These are phyloP conservation scores for Buddleja alternifolia DNA, from an alignment of 257 asterid species.

Conservation along the genomic window DNA sequence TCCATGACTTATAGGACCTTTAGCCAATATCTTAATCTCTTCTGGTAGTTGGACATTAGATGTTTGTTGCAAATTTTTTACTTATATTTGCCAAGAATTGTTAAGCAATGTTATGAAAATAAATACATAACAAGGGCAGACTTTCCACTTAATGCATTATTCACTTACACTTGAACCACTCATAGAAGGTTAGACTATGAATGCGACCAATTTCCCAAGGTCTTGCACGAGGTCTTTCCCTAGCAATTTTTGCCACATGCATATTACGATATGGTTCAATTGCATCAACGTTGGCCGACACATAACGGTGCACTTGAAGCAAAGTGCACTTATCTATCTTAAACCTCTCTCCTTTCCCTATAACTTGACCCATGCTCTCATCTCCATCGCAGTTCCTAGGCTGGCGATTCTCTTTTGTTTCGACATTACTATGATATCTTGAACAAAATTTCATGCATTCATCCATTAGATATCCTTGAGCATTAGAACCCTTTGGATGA, in stretches of 20 bases:
- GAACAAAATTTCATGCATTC: constrained; percentile 29
- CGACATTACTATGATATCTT: constrained; percentile 1
- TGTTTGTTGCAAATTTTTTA: too few relatives aligned
- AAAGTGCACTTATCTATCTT: background rate
- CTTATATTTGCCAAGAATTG: too few relatives aligned
- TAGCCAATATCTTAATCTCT: background rate
- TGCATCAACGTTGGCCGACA: background rate
- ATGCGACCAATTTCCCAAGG: background rate
- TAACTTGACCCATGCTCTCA: background rate
- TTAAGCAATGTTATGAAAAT: too few relatives aligned
- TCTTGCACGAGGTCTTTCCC: background rate
- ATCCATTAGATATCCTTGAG: background rate
- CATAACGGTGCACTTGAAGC: too few relatives aligned
- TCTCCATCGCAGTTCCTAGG: background rate
- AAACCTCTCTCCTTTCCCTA: background rate
- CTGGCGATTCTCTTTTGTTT: background rate
- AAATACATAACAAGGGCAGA: too few relatives aligned
- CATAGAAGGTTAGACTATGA: background rate
- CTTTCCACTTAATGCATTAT: background rate
- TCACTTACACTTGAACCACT: constrained; percentile 18
- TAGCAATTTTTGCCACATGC: background rate
- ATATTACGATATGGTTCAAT: background rate
- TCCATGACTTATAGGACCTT: background rate
- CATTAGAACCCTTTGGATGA: too few relatives aligned
- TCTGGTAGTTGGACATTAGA: background rate